Base-by-base conservation (phyloP, 2,329 filamentous ascomycete genomes). In the Aulographum hederae region DNA sequence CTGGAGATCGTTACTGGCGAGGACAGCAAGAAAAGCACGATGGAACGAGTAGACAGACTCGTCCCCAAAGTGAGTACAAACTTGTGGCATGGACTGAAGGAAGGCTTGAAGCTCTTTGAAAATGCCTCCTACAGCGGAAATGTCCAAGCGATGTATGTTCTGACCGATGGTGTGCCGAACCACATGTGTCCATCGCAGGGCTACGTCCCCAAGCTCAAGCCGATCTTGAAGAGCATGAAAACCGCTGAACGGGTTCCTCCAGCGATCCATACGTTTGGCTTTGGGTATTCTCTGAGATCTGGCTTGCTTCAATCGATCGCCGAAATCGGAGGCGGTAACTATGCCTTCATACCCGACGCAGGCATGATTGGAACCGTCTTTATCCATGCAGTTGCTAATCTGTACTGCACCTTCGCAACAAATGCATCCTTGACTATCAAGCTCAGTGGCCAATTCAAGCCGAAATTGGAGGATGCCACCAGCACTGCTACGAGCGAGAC, bases 331-430 rank as follows among this genome's bases (percentile, higher is more conserved):
- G 53, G 59, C 3, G 70, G 70, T 2, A 68, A 61, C 43, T 75
- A 69, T 35, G 53, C 65, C 6, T 74, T 73, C 38, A 73, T 74
- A 13, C 64, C 68, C 0, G 69, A 74, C 33, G 60, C 65, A 0
- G 65, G 67, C 36, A 72, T 74, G 67, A 65, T 74, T 36, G 65
- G 65, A 3, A 73, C 69, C 3, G 66, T 70, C 3, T 73, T 74
- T 37, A 57, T 72, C 3, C 67, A 74, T 40, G 66, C 70, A 2
- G 58, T 73, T 2, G 69, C 69, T 13, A 71, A 73, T 38, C 44
- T 74, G 2, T 69, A 70, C 40, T 59, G 63, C 2, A 73, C 69
- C 0, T 71, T 61, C 37, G 67, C 67, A 2, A 62, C 53, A 3
- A 50, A 54, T 1, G 61, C 61, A 3, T 48, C 41, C 0, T 44